These are phyloP conservation scores for Ophiocordyceps polyrhachis-furcata DNA, from an alignment of 2,329 filamentous ascomycete species.

Conservation along the genomic window DNA sequence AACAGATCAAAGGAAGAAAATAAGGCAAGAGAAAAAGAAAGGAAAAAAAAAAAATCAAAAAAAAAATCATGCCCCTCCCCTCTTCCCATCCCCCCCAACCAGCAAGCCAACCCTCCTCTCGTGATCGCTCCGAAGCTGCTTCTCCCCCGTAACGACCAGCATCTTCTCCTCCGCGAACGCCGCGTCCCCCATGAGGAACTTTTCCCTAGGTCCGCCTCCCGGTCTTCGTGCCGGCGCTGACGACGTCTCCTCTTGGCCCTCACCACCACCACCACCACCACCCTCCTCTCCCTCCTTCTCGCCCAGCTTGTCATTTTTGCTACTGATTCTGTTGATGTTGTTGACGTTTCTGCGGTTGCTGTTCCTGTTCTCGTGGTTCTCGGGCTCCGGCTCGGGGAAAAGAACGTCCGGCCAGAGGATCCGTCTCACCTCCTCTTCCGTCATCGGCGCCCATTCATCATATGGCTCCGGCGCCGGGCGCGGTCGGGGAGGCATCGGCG, in stretches of 20 bases:
- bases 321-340: neutral
- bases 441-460: constrained; percentile 15
- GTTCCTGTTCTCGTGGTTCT: neutral
- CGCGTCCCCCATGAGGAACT: constrained; percentile 18
- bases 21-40: neutral
- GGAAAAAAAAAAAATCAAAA: neutral
- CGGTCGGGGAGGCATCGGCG: neutral
- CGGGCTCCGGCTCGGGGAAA: neutral
- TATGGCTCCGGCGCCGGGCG: constrained; percentile 4
- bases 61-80: no score
- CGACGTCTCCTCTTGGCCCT: no score
- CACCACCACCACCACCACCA: neutral
- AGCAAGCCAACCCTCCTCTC: constrained; percentile 10
- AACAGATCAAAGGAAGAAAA: no score
- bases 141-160: constrained; percentile 14
- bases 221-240: neutral
- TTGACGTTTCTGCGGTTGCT: neutral
- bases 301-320: neutral
- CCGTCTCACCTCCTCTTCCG: constrained; percentile 18
- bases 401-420: constrained; percentile 20
- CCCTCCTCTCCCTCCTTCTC: neutral
- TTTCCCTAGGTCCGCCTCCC: constrained; percentile 14
- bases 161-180: constrained; percentile 20
- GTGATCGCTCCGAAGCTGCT: constrained; percentile 15
- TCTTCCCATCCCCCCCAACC: constrained; percentile 6